A percentile compares a stretch with the other conserved stretches of the same genome.
phyloP scores from a whole-genome alignment of 2,329 filamentous ascomycete species.

The Pyricularia sp. region DNA sequence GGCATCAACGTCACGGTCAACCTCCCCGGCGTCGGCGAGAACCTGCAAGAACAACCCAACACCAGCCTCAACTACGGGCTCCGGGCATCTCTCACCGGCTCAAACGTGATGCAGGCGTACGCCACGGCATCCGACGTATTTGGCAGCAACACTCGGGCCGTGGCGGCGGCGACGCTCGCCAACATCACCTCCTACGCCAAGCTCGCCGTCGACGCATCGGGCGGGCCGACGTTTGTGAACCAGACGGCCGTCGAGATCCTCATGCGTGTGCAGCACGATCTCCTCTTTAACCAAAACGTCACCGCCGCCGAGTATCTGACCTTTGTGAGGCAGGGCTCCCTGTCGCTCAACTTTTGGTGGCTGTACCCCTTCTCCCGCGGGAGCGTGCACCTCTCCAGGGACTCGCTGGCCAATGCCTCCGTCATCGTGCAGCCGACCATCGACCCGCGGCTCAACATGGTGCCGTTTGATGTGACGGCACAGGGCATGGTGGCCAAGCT shows the following conservation, averaged over 20 bases:
- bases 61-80: conserved; percentile 18
- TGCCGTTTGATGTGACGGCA: conserved; percentile 5
- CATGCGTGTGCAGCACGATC: conserved; percentile 33
- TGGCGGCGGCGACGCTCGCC: conserved; percentile 16
- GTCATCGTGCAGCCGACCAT: conserved; percentile 32
- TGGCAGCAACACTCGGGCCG: conserved; percentile 12
- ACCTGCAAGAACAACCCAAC: conserved; percentile 39
- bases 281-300: conserved; percentile 34
- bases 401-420: conserved; percentile 17
- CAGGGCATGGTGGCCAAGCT: conserved; percentile 11
- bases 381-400: conserved; percentile 39
- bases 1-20: conserved; percentile 33
- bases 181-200: conserved; percentile 21
- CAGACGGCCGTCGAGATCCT: conserved; percentile 26
- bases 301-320: conserved; percentile 38
- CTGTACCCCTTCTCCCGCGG: conserved; percentile 44
- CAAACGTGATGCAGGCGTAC: conserved; percentile 21
- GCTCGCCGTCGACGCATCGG: conserved; percentile 16
- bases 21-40: conserved; percentile 41
- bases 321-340: conserved; percentile 17
- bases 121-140: conserved; percentile 24
- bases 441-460: conserved; percentile 39
- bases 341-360: conserved; percentile 27
- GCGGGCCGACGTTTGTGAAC: conserved; percentile 16
- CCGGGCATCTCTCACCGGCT: conserved; percentile 10